These are phyloP conservation scores for Elasticomyces elasticus DNA, from an alignment of 495 filamentous ascomycete species.

Conservation along the genomic window DNA sequence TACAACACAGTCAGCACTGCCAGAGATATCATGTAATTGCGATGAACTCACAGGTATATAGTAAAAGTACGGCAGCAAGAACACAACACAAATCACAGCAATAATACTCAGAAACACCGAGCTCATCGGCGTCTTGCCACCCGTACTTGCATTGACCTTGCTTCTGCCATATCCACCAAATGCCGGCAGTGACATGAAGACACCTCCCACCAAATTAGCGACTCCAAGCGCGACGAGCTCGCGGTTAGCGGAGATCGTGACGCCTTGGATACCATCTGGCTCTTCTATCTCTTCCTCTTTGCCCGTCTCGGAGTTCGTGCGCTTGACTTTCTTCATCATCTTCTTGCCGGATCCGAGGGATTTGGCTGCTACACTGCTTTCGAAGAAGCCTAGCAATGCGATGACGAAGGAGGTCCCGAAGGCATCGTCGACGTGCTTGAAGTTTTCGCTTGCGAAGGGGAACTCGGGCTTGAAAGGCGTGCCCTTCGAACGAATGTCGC, in stretches of 20 bases:
- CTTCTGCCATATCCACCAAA: slow-evolving; percentile 95
- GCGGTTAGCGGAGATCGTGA: slow-evolving; percentile 78
- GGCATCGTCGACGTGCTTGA: slow-evolving; percentile 74
- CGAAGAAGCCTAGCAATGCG: slow-evolving; percentile 91
- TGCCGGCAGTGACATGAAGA: slow-evolving; percentile 82
- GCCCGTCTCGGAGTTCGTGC: too few relatives aligned
- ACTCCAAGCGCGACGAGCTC: slow-evolving; percentile 88
- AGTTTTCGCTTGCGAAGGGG: slow-evolving; percentile 64
- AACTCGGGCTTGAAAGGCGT: slow-evolving; percentile 69
- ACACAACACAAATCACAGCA: slow-evolving; percentile 67
- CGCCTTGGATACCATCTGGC: slow-evolving; percentile 56
- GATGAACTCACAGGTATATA: slow-evolving; percentile 68
- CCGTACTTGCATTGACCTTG: slow-evolving; percentile 87
- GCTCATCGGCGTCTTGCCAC: slow-evolving; percentile 86
- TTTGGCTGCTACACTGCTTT: slow-evolving; percentile 96
- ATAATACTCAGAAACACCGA: slow-evolving; percentile 74
- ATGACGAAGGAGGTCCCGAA: slow-evolving; percentile 91
- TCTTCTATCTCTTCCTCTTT: slow-evolving; percentile 35
- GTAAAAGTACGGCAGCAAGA: slow-evolving; percentile 82
- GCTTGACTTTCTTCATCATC: too few relatives aligned
- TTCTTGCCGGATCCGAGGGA: slow-evolving; percentile 47
- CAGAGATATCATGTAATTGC: not conserved
- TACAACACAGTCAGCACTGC: slow-evolving; percentile 26
- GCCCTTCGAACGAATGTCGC: slow-evolving; percentile 62
- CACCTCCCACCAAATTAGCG: slow-evolving; percentile 81